Conservation (phyloP, 768 basidiomycete genomes). For the Amanita inopinata region DNA sequence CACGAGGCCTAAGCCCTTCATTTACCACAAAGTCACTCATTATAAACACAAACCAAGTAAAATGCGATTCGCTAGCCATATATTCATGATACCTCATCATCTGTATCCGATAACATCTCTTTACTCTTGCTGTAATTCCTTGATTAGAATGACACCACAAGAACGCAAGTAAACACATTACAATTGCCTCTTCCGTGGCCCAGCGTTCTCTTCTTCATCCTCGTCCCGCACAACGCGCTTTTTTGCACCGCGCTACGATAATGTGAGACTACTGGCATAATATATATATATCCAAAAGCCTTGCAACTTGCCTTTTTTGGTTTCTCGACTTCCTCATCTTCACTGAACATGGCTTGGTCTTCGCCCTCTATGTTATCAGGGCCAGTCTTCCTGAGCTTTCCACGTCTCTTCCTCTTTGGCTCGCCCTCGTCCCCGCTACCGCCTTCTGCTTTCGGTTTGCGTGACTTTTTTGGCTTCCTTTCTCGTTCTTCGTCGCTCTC, state of each 20-base stretch:
- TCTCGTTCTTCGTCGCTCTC: slow-evolving; percentile 79
- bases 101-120: slow-evolving; percentile 79
- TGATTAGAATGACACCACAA: slow-evolving; percentile 5
- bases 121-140: slow-evolving; percentile 66
- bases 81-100: slow-evolving; percentile 66
- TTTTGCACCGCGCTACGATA: slow-evolving; percentile 40
- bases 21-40: not conserved
- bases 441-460: slow-evolving; percentile 43
- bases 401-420: slow-evolving; percentile 62
- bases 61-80: not conserved
- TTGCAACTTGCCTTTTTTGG: slow-evolving; percentile 55
- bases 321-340: slow-evolving; percentile 57
- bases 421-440: slow-evolving; percentile 50
- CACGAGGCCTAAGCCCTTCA: not conserved
- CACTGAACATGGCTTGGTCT: slow-evolving; percentile 60
- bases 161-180: slow-evolving; percentile 23
- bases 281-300: not conserved
- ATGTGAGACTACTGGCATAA: slow-evolving; percentile 13
- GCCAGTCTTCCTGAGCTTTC: slow-evolving; percentile 53
- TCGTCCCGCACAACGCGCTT: slow-evolving; percentile 74
- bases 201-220: slow-evolving; percentile 57
- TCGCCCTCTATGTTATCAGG: slow-evolving; percentile 50
- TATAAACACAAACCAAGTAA: not conserved
- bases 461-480: slow-evolving; percentile 44
- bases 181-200: slow-evolving; percentile 73